Evolutionary conservation across 2,329 filamentous ascomycete species (phyloP), one percentile per base, ranked within the genome.

Genomic region (Dactylellina leptospora): DNA sequence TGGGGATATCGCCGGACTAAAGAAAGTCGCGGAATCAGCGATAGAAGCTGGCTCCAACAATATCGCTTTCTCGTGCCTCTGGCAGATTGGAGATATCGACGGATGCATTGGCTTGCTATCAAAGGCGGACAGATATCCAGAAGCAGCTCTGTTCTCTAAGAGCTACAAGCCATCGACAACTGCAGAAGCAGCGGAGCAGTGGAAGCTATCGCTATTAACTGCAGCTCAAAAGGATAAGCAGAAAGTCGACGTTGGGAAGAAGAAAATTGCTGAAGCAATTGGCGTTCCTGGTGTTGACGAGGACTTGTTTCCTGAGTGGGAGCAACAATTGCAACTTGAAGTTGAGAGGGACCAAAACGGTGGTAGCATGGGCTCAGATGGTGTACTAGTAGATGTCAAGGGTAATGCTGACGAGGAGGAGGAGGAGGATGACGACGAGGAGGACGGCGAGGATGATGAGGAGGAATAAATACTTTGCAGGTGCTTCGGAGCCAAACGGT

Each of bases 301-400:
- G 40, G 93, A 96, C 1, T 85, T 99, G 76, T 99, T 99, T 82
- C 93, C 93, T 0, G 92, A 97, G 78, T 99, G 95, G 95, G 90
- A 96, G 3, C 90, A 95, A 80, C 97, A 91, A 83, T 79, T 97
- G 76, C 85, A 85, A 78, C 79, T 96, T 74, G 95, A 97, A 82
- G 86, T 85, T 69, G 88, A 92, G 76, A 60, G 71, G 90, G 60
- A 73, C 44, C 69, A 73, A 16, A 58, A 51, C n/a, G 55, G 68
- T 2, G 68, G 69, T 10, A 73, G 69, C 11, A 6, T 64, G 36
- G 90, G 2, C 84, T 83, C 2, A 78, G 81, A 75, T 66, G 80
- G 75, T 74, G 82, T 77, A 76, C 78, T 63, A 75, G 79, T 71
- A 77, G 78, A 78, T 70, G 79, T 78, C 74, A 77, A 81, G 78